These are phyloP conservation scores for Ormosia semicastrata DNA, from an alignment of 306 rosid genomes.

Conservation along the genomic window DNA sequence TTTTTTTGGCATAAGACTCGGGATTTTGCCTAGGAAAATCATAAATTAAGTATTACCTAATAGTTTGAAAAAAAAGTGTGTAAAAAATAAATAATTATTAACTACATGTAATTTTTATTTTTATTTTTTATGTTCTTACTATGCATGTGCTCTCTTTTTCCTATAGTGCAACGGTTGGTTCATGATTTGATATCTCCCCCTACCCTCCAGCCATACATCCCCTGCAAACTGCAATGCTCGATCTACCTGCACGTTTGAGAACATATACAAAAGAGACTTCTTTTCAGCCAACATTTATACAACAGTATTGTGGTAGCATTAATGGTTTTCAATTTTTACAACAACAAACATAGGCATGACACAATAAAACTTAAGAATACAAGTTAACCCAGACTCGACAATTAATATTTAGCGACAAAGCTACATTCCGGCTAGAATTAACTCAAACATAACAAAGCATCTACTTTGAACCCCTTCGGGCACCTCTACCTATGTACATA, in stretches of 20 bases:
- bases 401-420: slow-evolving; percentile 19
- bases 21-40: no score
- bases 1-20: no score
- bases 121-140: no score
- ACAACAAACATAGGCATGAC: not conserved
- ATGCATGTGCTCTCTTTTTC: not conserved
- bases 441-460: slow-evolving; percentile 32
- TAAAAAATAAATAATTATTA: no score
- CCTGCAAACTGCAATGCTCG: not conserved
- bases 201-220: not conserved
- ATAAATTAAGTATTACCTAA: no score
- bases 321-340: slow-evolving; percentile 30
- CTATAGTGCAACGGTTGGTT: not conserved
- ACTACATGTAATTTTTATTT: no score
- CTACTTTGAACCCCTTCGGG: slow-evolving; percentile 54
- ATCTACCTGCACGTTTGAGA: not conserved
- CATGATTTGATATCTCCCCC: not conserved
- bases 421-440: slow-evolving; percentile 25
- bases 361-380: slow-evolving; percentile 33
- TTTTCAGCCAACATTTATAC: slow-evolving; percentile 26
- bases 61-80: no score
- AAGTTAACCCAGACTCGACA: slow-evolving; percentile 7
- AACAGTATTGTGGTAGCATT: not conserved
- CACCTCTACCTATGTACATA: slow-evolving; percentile 56
- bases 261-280: not conserved